Conservation (phyloP, 2,329 filamentous ascomycete genomes). For the Sclerotinia sclerotiorum region DNA sequence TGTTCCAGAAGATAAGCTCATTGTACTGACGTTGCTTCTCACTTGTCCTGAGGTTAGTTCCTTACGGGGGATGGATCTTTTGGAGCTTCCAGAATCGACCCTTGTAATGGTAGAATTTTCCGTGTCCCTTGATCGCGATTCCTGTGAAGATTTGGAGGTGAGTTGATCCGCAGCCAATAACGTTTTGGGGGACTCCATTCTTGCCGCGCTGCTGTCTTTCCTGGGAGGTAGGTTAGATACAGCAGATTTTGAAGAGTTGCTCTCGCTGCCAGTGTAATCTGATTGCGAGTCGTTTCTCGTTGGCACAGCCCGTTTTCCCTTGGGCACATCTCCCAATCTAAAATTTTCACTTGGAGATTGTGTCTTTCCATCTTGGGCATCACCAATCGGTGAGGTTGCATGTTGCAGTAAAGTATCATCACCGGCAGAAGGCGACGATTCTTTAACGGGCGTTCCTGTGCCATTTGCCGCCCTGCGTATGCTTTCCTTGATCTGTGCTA, state of each 20-base stretch:
- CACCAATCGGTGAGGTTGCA: slow-evolving; percentile 33
- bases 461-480: slow-evolving; percentile 43
- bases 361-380: slow-evolving; percentile 41
- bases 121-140: slow-evolving; percentile 58
- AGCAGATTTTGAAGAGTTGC: slow-evolving; percentile 41
- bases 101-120: slow-evolving; percentile 47
- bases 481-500: slow-evolving; percentile 50
- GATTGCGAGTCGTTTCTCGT: slow-evolving; percentile 42
- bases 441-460: slow-evolving; percentile 29
- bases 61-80: slow-evolving; percentile 57
- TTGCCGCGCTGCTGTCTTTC: slow-evolving; percentile 21
- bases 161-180: slow-evolving; percentile 42
- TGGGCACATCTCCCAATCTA: slow-evolving; percentile 79
- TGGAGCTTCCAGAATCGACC: slow-evolving; percentile 55
- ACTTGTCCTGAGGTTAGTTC: slow-evolving; percentile 48
- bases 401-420: slow-evolving; percentile 39
- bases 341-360: slow-evolving; percentile 57
- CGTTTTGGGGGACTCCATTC: slow-evolving; percentile 34
- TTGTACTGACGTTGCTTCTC: slow-evolving; percentile 33
- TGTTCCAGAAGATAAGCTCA: slow-evolving; percentile 35
- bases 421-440: slow-evolving; percentile 31
- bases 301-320: slow-evolving; percentile 54
- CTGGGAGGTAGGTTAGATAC: slow-evolving; percentile 31
- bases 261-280: slow-evolving; percentile 36
- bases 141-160: slow-evolving; percentile 57